Conservation (phyloP, 257 asterid genomes). For the Nicotiana tomentosiformis region DNA sequence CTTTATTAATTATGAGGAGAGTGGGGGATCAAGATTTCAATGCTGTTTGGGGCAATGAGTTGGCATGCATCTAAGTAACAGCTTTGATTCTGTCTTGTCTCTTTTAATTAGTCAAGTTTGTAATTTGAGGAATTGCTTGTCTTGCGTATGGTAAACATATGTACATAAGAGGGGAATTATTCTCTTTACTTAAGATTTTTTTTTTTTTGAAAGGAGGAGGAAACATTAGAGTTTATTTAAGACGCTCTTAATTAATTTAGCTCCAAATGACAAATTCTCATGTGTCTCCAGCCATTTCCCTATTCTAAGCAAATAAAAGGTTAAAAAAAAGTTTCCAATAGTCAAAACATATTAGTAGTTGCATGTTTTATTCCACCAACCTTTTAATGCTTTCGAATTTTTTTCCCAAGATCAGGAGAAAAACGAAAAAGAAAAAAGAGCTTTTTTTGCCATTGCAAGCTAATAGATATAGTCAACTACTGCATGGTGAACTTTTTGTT, state of each 20-base stretch:
- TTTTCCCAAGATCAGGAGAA: not conserved
- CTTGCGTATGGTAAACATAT: not conserved
- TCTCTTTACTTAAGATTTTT: too few relatives aligned
- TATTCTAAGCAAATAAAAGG: too few relatives aligned
- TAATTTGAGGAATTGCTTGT: not conserved
- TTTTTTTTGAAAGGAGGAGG: too few relatives aligned
- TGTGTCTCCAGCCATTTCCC: too few relatives aligned
- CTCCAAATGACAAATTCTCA: too few relatives aligned
- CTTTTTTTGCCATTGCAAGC: not conserved
- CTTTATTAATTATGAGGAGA: not conserved
- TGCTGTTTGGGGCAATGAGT: not conserved
- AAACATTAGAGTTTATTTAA: too few relatives aligned
- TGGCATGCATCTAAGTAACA: not conserved
- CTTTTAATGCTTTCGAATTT: not conserved
- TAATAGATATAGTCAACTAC: not conserved
- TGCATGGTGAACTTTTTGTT: not conserved
- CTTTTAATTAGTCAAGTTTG: not conserved
- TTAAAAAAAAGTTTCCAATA: too few relatives aligned
- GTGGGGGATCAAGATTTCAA: not conserved
- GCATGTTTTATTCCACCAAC: too few relatives aligned
- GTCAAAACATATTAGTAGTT: too few relatives aligned
- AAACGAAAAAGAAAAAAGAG: not conserved
- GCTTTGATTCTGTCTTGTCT: not conserved
- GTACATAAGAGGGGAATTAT: too few relatives aligned
- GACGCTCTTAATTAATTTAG: too few relatives aligned